Evolutionary conservation across 2,329 filamentous ascomycete species (phyloP).

Genomic region (Venturia nashicola): DNA sequence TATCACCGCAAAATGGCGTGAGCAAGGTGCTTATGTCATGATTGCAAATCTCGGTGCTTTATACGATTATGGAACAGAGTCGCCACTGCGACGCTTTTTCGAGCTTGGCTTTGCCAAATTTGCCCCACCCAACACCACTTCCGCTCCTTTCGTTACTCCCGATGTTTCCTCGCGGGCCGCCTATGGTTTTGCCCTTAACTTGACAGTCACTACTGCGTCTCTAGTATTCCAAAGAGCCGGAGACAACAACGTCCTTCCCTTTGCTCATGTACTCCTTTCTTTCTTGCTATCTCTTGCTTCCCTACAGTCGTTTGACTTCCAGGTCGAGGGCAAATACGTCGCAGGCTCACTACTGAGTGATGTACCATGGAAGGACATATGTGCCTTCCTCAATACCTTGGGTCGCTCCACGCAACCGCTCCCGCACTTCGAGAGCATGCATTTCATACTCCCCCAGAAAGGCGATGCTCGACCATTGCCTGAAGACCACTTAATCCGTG

Average conservation of each 20-base stretch:
- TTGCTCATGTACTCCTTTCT: slow-evolving; percentile 48
- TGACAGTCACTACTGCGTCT: slow-evolving; percentile 34
- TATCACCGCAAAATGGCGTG: slow-evolving; percentile 40
- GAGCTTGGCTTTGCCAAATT: too few species aligned
- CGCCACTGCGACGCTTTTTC: slow-evolving; percentile 33
- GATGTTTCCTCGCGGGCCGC: slow-evolving; percentile 13
- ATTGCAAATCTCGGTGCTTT: slow-evolving; percentile 43
- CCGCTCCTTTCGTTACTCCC: too few species aligned
- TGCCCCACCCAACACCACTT: too few species aligned
- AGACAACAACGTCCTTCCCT: slow-evolving; percentile 49
- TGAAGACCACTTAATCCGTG: slow-evolving; percentile 57
- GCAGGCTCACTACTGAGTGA: slow-evolving; percentile 15
- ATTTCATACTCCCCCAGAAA: slow-evolving; percentile 38
- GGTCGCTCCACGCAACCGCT: slow-evolving; percentile 22
- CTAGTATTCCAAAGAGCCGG: slow-evolving; percentile 40
- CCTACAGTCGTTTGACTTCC: slow-evolving; percentile 12
- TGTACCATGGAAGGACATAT: slow-evolving; percentile 38
- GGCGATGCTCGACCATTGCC: slow-evolving; percentile 44
- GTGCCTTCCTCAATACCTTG: slow-evolving; percentile 41
- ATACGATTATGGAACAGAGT: slow-evolving; percentile 42
- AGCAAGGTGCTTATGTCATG: slow-evolving; percentile 45
- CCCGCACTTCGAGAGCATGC: slow-evolving; percentile 27
- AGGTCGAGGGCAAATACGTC: slow-evolving; percentile 1
- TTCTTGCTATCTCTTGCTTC: slow-evolving; percentile 39
- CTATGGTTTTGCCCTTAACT: slow-evolving; percentile 21